Evolutionary conservation across 1,139 yeast genomes (phyloP).

Genomic region (Yamadazyma triangularis): DNA sequence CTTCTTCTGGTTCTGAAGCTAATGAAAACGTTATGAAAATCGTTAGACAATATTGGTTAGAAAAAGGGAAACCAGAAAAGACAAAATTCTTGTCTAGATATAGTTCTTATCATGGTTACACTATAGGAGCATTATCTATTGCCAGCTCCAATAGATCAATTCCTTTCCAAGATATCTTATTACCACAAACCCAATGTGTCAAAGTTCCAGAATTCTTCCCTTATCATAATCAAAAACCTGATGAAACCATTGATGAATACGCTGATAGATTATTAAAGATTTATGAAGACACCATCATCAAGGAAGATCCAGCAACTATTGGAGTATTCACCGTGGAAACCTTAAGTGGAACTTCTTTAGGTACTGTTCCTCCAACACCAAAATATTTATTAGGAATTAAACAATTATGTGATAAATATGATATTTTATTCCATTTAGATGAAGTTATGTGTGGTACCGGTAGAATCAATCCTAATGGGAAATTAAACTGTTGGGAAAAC

Average conservation of each 20-base stretch:
- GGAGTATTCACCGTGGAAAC: slow-evolving; percentile 54
- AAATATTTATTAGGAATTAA: slow-evolving; percentile 55
- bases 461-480: slow-evolving; percentile 31
- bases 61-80: slow-evolving; percentile 46
- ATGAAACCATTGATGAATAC: slow-evolving; percentile 48
- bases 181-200: slow-evolving; percentile 38
- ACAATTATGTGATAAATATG: slow-evolving; percentile 53
- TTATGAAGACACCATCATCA: slow-evolving; percentile 45
- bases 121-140: slow-evolving; percentile 51
- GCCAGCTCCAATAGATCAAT: slow-evolving; percentile 39
- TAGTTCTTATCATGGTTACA: slow-evolving; percentile 57
- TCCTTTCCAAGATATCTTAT: slow-evolving; percentile 37
- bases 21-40: slow-evolving; percentile 57
- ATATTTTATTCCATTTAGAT: slow-evolving; percentile 52
- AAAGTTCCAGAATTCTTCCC: slow-evolving; percentile 46
- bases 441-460: slow-evolving; percentile 70
- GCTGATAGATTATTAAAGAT: slow-evolving; percentile 39
- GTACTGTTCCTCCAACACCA: slow-evolving; percentile 53
- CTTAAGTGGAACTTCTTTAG: slow-evolving; percentile 54
- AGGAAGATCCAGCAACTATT: slow-evolving; percentile 49
- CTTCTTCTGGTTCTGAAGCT: slow-evolving; percentile 60
- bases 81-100: slow-evolving; percentile 48
- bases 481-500: slow-evolving; percentile 46
- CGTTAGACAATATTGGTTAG: slow-evolving; percentile 51
- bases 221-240: slow-evolving; percentile 43